A percentile compares a stretch with the other conserved stretches of the same genome.
Evolutionary conservation across 495 filamentous ascomycete species (phyloP).

Genomic region (Lindgomyces ingoldianus): DNA sequence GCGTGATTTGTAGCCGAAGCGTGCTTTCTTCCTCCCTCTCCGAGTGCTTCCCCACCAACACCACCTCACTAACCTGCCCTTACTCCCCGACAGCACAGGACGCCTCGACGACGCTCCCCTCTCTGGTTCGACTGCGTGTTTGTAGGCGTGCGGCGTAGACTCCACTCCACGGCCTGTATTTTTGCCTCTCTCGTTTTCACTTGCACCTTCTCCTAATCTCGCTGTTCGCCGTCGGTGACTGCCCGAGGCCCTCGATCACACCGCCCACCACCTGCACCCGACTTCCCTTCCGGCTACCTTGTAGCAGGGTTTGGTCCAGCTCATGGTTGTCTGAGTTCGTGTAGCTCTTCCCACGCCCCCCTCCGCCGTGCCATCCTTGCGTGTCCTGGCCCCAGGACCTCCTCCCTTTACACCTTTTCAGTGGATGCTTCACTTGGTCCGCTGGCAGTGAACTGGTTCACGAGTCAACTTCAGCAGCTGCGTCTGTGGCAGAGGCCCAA

Average conservation of each 20-base stretch:
- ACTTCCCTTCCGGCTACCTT: not conserved
- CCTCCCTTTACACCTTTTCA: constrained; percentile 2
- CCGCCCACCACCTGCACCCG: not conserved
- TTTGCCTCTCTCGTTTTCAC: not conserved
- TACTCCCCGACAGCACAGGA: not conserved
- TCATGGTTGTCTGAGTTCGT: constrained; percentile 14
- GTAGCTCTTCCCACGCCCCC: constrained; percentile 4
- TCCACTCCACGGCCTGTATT: constrained; percentile 13
- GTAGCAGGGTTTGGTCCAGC: not conserved
- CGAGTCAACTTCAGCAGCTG: not conserved
- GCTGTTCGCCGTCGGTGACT: constrained; percentile 28
- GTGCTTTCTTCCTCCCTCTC: not conserved
- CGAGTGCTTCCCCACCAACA: not conserved
- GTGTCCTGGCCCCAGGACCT: constrained; percentile 21
- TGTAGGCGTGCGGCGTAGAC: too few species aligned
- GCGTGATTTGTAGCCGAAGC: constrained; percentile 4
- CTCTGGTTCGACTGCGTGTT: too few species aligned
- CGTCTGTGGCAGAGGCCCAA: not conserved
- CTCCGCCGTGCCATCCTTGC: constrained; percentile 32
- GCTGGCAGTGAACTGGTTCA: not conserved
- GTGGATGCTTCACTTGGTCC: constrained; percentile 8
- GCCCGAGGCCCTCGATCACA: constrained; percentile 20
- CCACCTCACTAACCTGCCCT: not conserved
- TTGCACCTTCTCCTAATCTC: constrained; percentile 27
- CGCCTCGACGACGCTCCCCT: not conserved